A percentile compares a stretch with the other conserved stretches of the same genome.
Evolutionary conservation across 352 stramenopile genomes (phyloP).

Genomic region (Pythium coloratum): DNA sequence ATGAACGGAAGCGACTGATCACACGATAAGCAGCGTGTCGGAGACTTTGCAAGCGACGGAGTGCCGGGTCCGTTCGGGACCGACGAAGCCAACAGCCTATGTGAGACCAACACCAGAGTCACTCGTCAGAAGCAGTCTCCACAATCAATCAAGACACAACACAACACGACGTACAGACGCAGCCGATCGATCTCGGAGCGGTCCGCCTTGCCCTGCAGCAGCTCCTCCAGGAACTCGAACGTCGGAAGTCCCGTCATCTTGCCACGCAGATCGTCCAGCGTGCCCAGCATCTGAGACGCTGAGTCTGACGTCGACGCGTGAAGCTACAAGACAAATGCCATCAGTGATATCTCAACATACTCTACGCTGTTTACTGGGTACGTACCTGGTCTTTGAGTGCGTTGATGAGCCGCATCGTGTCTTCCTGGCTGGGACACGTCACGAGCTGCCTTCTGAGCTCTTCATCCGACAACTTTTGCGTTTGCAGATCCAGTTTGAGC

Average conservation of each 20-base stretch:
- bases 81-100: conserved; percentile 11
- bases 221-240: conserved; percentile 44
- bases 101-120: conserved; percentile 13
- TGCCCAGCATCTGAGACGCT: conserved; percentile 43
- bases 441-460: conserved; percentile 45
- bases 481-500: conserved; percentile 44
- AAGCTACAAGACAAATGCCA: conserved; percentile 31
- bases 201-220: conserved; percentile 61
- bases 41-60: conserved; percentile 49
- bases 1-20: conserved; percentile 48
- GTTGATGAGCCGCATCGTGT: conserved; percentile 55
- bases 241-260: conserved; percentile 51
- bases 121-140: background rate
- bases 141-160: background rate
- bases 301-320: conserved; percentile 39
- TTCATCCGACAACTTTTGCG: conserved; percentile 46
- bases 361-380: background rate
- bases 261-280: conserved; percentile 47
- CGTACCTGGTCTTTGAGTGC: conserved; percentile 57
- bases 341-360: background rate
- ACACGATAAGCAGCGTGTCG: conserved; percentile 60
- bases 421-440: conserved; percentile 60
- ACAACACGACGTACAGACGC: conserved; percentile 14
- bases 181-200: conserved; percentile 46
- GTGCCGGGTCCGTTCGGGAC: conserved; percentile 17